Evolutionary conservation across 345 rosid genomes (phyloP), one percentile per base, ranked within the genome.

Genomic region (Kernera saxatilis): DNA sequence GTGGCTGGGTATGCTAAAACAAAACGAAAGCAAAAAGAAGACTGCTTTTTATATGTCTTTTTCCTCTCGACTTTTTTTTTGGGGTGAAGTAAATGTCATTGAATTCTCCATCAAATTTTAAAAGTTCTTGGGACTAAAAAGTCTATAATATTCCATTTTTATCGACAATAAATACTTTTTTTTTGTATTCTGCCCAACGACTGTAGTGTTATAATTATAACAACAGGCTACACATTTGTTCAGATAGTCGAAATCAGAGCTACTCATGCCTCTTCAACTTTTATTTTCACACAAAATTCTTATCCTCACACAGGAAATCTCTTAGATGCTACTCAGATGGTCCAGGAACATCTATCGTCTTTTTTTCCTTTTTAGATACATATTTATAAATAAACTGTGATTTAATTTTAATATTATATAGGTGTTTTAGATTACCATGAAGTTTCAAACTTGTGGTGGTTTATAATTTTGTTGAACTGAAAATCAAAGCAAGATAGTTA

Each of bases 41-140:
- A 57, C 41, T 52, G 29, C 56, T 66, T 52, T 51, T 63, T 62
- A 19, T 40, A 29, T 32, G 64, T 72, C 70, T 54, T 72, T 64
- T 64, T 63, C 49, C 7, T 62, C 43, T 63, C 7, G 5, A 29
- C 23, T 21, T 18, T 61, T 46, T 35, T 45, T 33, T n/a, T n/a
- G n/a, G 6, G 50, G 15, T 33, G 18, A 41, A 55, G 41, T 69
- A 5, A 10, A 21, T 55, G 5, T 69, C 65, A 32, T 56, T 43
- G 29, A 53, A 2, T 53, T 67, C 52, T 39, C 11, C 15, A 63
- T 15, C 1, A 21, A 2, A 13, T 58, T 17, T 19, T 11, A 4
- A 17, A 25, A 52, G 3, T 44, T 44, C 22, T 44, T 8, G 50
- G 11, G 50, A 44, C 62, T 46, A 7, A 26, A 32, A 36, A 36